Evolutionary conservation across 805 yeast species (phyloP).

Genomic region (Ogataea philodendri): DNA sequence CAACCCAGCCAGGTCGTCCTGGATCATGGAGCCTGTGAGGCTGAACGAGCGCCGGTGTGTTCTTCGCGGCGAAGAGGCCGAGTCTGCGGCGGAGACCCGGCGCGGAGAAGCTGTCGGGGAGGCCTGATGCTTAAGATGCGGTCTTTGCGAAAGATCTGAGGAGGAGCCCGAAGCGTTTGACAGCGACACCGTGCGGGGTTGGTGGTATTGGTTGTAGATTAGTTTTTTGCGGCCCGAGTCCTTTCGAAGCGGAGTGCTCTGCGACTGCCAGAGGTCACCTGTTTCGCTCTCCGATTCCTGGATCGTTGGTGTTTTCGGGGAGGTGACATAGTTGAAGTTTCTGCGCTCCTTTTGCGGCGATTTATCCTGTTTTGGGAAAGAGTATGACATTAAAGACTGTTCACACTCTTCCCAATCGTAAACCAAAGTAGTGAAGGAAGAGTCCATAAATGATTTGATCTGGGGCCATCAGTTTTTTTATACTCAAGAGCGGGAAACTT

Average conservation of each 20-base stretch:
- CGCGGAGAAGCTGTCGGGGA: constrained; percentile 4
- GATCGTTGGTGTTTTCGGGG: constrained; percentile 17
- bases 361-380: constrained; percentile 15
- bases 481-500: too few relatives aligned
- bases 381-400: constrained; percentile 6
- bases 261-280: neutral
- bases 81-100: constrained; percentile 2
- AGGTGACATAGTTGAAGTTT: constrained; percentile 7
- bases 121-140: constrained; percentile 10
- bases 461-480: too few relatives aligned
- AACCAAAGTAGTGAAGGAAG: constrained; percentile 1
- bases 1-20: constrained; percentile 11
- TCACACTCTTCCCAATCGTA: constrained; percentile 18
- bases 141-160: constrained; percentile 8
- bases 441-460: constrained; percentile 8
- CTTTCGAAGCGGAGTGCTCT: constrained; percentile 1
- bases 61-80: constrained; percentile 5
- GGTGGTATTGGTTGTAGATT: constrained; percentile 12
- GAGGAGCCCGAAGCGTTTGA: constrained; percentile 2
- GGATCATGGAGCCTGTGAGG: constrained; percentile 14
- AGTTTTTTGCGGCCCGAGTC: constrained; percentile 6
- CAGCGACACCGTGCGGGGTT: constrained; percentile 8
- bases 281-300: constrained; percentile 10
- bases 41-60: constrained; percentile 18
- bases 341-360: constrained; percentile 2